Conservation (phyloP, 2,329 filamentous ascomycete species). For the Colletotrichum sp. region DNA sequence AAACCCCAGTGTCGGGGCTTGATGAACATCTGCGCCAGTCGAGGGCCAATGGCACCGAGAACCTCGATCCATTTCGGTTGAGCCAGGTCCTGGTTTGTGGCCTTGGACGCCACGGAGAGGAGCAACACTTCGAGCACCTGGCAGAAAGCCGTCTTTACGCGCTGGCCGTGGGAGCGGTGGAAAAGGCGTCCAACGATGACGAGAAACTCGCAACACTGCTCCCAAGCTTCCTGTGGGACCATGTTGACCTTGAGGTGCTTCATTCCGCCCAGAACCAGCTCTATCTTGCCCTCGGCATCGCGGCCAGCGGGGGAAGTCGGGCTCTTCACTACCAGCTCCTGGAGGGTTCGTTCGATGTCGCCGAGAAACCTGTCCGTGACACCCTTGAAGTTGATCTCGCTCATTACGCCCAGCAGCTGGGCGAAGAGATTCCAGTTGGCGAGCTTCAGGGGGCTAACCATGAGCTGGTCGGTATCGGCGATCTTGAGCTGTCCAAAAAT, state of each 20-base stretch:
- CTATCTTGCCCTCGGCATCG: constrained; percentile 80
- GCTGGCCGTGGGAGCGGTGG: constrained; percentile 81
- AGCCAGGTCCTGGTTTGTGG: constrained; percentile 75
- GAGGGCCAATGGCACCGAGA: constrained; percentile 76
- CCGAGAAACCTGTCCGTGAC: constrained; percentile 82
- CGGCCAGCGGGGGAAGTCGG: constrained; percentile 59
- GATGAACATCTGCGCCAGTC: constrained; percentile 81
- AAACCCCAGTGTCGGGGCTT: constrained; percentile 93
- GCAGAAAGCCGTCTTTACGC: constrained; percentile 93
- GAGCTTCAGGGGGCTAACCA: constrained; percentile 79
- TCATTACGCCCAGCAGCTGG: constrained; percentile 94
- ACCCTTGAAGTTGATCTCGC: constrained; percentile 84
- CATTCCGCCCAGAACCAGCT: constrained; percentile 89
- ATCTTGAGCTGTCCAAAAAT: constrained; percentile 96
- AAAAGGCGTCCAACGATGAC: constrained; percentile 82
- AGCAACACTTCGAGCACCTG: constrained; percentile 87
- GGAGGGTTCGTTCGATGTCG: constrained; percentile 80
- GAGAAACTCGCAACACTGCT: constrained; percentile 88
- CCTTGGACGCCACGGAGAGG: constrained; percentile 83
- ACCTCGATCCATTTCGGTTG: constrained; percentile 88
- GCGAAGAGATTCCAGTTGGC: constrained; percentile 97
- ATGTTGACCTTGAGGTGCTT: constrained; percentile 82
- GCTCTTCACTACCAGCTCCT: constrained; percentile 75
- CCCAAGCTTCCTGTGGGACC: constrained; percentile 76
- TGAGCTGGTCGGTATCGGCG: constrained; percentile 80